Conservation (phyloP, 768 basidiomycete genomes). For the Suillus tomentosus region DNA sequence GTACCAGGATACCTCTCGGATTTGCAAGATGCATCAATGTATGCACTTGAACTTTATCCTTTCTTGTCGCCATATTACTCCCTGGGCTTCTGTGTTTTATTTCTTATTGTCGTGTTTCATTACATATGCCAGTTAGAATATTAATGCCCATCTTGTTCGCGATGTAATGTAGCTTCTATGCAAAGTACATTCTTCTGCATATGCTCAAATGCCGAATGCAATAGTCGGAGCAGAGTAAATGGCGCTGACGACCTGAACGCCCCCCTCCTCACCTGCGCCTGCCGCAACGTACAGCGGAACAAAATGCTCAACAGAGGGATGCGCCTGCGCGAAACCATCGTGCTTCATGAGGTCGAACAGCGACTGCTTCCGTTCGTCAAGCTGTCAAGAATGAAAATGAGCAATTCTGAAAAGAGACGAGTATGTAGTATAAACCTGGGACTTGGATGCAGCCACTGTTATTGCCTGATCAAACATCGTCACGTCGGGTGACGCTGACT, state of each 20-base stretch:
- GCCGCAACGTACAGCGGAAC: slow-evolving; percentile 77
- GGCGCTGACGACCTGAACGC: slow-evolving; percentile 49
- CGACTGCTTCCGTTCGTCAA: slow-evolving; percentile 52
- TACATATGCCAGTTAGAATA: background rate
- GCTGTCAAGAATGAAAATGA: slow-evolving; percentile 33
- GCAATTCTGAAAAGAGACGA: background rate
- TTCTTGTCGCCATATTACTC: background rate
- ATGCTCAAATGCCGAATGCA: slow-evolving; percentile 57
- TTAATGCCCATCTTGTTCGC: background rate
- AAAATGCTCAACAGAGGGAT: slow-evolving; percentile 83
- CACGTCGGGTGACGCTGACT: slow-evolving; percentile 47
- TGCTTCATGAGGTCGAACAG: slow-evolving; percentile 59
- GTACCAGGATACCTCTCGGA: background rate
- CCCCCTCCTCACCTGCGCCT: slow-evolving; percentile 65
- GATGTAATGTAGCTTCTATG: background rate
- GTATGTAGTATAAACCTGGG: slow-evolving; percentile 44
- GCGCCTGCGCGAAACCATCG: slow-evolving; percentile 61
- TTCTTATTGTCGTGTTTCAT: background rate
- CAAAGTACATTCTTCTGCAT: slow-evolving; percentile 14
- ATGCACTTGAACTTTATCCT: background rate
- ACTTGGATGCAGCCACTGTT: slow-evolving; percentile 49
- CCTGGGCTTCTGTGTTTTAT: background rate
- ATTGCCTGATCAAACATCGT: slow-evolving; percentile 64
- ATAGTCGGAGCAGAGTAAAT: slow-evolving; percentile 64
- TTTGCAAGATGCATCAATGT: background rate